Evolutionary conservation across 176 grass and related monocot genomes (phyloP).

Genomic region (Ensete ventricosum): DNA sequence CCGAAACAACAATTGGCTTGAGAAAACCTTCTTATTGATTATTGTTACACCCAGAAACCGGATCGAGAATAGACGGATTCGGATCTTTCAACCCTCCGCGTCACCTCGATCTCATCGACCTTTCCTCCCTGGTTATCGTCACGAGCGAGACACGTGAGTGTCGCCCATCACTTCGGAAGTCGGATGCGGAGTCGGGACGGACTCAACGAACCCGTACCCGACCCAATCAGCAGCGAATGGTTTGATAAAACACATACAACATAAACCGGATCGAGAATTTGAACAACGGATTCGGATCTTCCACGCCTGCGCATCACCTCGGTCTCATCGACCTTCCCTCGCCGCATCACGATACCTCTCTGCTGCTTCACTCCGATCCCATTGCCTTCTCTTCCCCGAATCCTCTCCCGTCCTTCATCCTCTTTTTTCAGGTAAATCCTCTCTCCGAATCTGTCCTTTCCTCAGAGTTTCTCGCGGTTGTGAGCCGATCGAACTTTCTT

Average conservation of each 20-base stretch:
- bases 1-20: neutral
- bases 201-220: too few species aligned
- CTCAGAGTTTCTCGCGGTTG: neutral
- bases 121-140: too few species aligned
- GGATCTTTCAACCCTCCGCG: neutral
- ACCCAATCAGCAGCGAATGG: too few species aligned
- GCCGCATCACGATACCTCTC: neutral
- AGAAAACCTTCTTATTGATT: neutral
- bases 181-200: too few species aligned
- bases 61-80: neutral
- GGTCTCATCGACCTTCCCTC: conserved; percentile 1
- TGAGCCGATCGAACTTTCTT: neutral
- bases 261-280: neutral
- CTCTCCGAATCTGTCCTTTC: neutral
- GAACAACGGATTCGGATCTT: neutral
- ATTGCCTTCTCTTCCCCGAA: too few species aligned
- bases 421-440: neutral
- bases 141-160: too few species aligned
- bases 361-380: neutral
- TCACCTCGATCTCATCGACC: conserved; percentile 7
- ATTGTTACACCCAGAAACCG: neutral
- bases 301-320: neutral
- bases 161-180: too few species aligned
- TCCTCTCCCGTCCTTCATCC: neutral
- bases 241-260: neutral